A percentile compares a stretch with the other conserved stretches of the same genome.
phyloP scores from a whole-genome alignment of 148 eudicot species.

The Agrostemma githago region DNA sequence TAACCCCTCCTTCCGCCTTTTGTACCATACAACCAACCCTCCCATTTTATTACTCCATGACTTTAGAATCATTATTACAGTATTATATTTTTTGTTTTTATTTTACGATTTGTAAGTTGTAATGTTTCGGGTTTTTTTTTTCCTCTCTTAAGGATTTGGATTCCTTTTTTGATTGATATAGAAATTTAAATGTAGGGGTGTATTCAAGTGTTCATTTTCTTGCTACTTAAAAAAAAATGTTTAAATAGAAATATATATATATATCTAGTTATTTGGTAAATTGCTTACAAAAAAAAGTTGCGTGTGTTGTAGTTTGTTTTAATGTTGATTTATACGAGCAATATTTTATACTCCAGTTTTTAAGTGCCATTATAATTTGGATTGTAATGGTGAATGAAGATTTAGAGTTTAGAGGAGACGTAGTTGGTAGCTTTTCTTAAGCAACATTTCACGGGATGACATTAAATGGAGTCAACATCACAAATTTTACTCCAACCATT shows the following conservation, averaged over 20 bases:
- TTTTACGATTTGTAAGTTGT: conserved; percentile 12
- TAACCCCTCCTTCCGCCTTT: conserved; percentile 18
- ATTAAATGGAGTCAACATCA: too few species aligned
- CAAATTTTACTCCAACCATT: too few species aligned
- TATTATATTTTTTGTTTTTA: background rate
- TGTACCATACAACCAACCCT: conserved; percentile 22
- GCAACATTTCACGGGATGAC: too few species aligned
- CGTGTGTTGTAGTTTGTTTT: background rate
- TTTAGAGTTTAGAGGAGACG: too few species aligned
- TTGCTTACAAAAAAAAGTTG: background rate
- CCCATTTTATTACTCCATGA: background rate
- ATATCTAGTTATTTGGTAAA: background rate
- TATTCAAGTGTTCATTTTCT: conserved; percentile 10
- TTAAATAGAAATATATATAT: conserved; percentile 12
- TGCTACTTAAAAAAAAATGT: background rate
- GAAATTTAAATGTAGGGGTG: conserved; percentile 6
- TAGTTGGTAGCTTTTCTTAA: too few species aligned
- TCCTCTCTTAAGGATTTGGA: conserved; percentile 1
- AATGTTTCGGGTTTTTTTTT: background rate
- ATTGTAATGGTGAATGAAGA: too few species aligned
- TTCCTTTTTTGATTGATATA: conserved; percentile 2
- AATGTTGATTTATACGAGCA: background rate
- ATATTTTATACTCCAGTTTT: background rate
- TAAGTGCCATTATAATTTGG: background rate
- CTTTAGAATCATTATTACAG: conserved; percentile 5